Evolutionary conservation across 2,329 filamentous ascomycete genomes (phyloP).

Genomic region (Trichoderma gracile): DNA sequence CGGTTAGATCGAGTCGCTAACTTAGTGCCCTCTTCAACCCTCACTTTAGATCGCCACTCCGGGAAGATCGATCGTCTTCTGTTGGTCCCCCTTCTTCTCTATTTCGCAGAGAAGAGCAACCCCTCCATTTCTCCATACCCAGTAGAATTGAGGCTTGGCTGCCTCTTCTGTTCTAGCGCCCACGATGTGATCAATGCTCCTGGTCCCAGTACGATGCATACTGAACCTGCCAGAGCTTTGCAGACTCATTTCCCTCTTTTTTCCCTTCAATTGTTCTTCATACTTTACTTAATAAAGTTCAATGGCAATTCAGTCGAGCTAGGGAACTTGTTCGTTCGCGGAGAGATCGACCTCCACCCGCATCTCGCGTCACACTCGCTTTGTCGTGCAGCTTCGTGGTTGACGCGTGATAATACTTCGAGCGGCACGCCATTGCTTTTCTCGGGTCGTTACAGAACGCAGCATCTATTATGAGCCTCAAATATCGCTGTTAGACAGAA

Average conservation of each 20-base stretch:
- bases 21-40: not conserved
- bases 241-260: not conserved
- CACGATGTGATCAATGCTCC: not conserved
- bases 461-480: too few relatives aligned
- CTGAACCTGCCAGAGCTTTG: not conserved
- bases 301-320: too few relatives aligned
- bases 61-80: not conserved
- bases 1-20: not conserved
- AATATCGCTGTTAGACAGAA: not conserved
- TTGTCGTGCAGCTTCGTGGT: too few relatives aligned
- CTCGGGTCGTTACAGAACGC: not conserved
- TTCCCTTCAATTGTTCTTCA: not conserved
- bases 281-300: too few relatives aligned
- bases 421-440: too few relatives aligned
- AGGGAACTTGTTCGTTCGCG: too few relatives aligned
- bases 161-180: conserved; percentile 15
- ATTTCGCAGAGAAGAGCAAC: not conserved
- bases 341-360: too few relatives aligned
- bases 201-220: not conserved
- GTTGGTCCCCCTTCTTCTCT: not conserved
- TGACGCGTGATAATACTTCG: too few relatives aligned
- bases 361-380: too few relatives aligned
- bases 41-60: not conserved
- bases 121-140: not conserved
- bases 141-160: conserved; percentile 6